Evolutionary conservation across 768 basidiomycete species (phyloP), one percentile per base, ranked within the genome.

Genomic region (Cystofilobasidium capitatum): DNA sequence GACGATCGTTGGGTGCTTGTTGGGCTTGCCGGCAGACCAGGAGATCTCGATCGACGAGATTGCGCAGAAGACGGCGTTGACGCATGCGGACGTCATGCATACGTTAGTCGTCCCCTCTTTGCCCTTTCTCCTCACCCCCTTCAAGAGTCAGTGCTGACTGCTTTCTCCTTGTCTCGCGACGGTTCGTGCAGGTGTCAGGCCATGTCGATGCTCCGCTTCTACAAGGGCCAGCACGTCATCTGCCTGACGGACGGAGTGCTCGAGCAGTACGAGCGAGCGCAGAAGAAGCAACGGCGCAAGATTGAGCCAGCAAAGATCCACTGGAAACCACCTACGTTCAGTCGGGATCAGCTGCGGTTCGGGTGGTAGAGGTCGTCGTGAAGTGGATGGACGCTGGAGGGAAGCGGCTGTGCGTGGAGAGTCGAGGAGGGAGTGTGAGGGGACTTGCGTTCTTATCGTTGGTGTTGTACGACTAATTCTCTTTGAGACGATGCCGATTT

Each of bases 311-410:
- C 88, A 68, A 81, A 81, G 74, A 79, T 99, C 66, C 83, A 84
- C 71, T 99, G 96, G 96, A 96, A 93, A 77, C 94, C 96, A 64
- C 96, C 90, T 20, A 86, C 88, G 54, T 92, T 94, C 78, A 89
- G 88, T 59, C 83, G 89, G 40, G 90, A 91, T 72, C 89, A 92
- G 78, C 80, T 92, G 69, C 84, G 90, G 68, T 92, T 92, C 73
- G 81, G 81, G 9, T 81, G 78, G 77, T 81, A 22, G n/a, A n/a
- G 51, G 1, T 2, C 20, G 22, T 8, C 22, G 51, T 26, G n/a
- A n/a, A n/a, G n/a, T n/a, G n/a, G n/a, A n/a, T n/a, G n/a, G 9
- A 16, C 49, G 49, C 26, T 5, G 9, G 49, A n/a, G 24, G 8
- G 24, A 14, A 17, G 13, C 29, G 4, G 51, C 14, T 55, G 51